Evolutionary conservation across 163 green algal genomes (phyloP).

Genomic region (Prototheca stagnorum): DNA sequence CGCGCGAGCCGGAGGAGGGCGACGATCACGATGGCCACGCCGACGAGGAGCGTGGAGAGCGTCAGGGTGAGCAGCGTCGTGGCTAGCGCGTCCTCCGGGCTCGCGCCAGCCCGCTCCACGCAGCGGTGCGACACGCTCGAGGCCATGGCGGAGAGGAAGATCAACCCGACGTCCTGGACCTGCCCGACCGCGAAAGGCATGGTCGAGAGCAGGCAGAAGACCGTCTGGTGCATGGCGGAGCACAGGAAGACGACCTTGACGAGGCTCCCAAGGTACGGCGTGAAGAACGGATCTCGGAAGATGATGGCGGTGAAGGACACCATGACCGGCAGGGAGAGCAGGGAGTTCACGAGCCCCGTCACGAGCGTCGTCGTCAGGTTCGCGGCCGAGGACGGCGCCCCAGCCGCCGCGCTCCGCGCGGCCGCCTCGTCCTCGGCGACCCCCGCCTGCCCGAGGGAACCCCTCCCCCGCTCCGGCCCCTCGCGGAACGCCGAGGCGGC

Average conservation of each 20-base stretch:
- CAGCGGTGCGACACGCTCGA: slow-evolving; percentile 4
- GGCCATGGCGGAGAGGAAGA: slow-evolving; percentile 66
- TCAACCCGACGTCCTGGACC: slow-evolving; percentile 45
- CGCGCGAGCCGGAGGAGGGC: slow-evolving; percentile 15
- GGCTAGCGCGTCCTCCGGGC: slow-evolving; percentile 18
- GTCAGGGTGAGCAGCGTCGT: slow-evolving; percentile 50
- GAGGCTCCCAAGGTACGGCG: slow-evolving; percentile 38
- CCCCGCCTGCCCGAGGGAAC: not conserved
- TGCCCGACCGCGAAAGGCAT: slow-evolving; percentile 62
- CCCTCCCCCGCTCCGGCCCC: no score
- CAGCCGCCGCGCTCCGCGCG: not conserved
- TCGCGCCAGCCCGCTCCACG: not conserved
- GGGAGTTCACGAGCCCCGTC: slow-evolving; percentile 2
- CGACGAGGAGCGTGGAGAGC: slow-evolving; percentile 38
- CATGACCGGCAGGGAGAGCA: slow-evolving; percentile 7
- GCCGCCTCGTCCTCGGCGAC: not conserved
- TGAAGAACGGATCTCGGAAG: slow-evolving; percentile 31
- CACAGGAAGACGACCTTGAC: slow-evolving; percentile 63
- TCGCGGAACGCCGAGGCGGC: no score
- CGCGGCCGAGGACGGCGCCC: not conserved
- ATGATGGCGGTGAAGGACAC: slow-evolving; percentile 16
- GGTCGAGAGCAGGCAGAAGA: slow-evolving; percentile 37
- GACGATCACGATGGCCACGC: slow-evolving; percentile 15
- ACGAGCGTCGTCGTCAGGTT: not conserved
- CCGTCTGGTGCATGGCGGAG: slow-evolving; percentile 48